Evolutionary conservation across 139 green algal genomes (phyloP).

Genomic region (Chlorella ohadii): DNA sequence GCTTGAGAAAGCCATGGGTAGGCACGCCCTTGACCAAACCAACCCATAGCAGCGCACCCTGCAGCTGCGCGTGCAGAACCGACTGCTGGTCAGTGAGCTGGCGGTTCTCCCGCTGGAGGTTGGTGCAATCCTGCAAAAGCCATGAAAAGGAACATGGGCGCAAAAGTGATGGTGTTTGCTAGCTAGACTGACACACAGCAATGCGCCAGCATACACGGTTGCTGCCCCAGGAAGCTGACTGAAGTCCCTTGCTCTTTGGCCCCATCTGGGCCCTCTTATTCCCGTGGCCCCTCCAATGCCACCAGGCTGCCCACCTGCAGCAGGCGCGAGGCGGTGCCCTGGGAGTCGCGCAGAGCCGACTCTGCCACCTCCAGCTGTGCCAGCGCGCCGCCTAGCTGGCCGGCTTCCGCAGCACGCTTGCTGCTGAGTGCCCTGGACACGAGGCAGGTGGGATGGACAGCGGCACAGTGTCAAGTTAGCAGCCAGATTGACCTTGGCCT

Average conservation of each 20-base stretch:
- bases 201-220: no score
- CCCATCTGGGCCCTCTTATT: no score
- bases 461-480: no score
- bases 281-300: no score
- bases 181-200: no score
- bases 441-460: no score
- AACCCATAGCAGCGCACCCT: neutral
- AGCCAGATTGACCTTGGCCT: no score
- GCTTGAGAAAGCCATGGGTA: no score
- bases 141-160: neutral
- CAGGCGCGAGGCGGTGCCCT: slow-evolving; percentile 23
- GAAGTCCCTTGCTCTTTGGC: no score
- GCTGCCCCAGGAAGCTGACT: no score
- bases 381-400: slow-evolving; percentile 18
- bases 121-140: slow-evolving; percentile 20
- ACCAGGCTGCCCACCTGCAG: neutral
- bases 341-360: slow-evolving; percentile 27
- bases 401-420: slow-evolving; percentile 1
- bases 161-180: neutral
- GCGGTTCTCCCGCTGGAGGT: slow-evolving; percentile 18
- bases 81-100: neutral
- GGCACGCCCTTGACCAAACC: no score
- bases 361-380: slow-evolving; percentile 35
- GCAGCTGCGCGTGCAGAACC: neutral
- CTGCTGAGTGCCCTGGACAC: neutral